These are phyloP conservation scores for Aureobasidium sp. DNA, from an alignment of 2,329 filamentous ascomycete species.

Conservation along the genomic window DNA sequence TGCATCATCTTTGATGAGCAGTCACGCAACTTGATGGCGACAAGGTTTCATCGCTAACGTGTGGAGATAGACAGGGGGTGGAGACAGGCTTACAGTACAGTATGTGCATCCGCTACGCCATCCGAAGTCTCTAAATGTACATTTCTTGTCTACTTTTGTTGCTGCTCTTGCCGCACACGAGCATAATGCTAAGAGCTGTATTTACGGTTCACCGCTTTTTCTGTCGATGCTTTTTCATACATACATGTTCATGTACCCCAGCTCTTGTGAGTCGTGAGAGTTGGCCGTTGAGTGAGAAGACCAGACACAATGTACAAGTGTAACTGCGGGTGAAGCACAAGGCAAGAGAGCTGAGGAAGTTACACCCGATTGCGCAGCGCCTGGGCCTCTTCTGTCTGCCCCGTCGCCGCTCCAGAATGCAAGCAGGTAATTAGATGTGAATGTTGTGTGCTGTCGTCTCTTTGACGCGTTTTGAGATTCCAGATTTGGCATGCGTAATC, in stretches of 20 bases:
- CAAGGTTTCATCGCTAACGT: no score
- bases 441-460: neutral
- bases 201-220: neutral
- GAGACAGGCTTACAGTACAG: no score
- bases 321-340: neutral
- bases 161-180: no score
- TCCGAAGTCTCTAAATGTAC: neutral
- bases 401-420: no score
- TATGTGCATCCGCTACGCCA: no score
- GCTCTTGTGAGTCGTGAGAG: neutral
- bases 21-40: no score
- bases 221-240: neutral
- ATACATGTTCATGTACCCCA: neutral
- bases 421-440: no score
- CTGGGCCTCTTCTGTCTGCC: neutral
- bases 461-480: neutral
- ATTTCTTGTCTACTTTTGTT: no score
- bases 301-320: neutral
- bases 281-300: neutral
- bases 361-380: neutral
- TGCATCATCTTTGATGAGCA: no score
- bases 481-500: no score
- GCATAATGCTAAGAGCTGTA: no score
- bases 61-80: neutral
- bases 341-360: neutral